Conservation (phyloP, 495 filamentous ascomycete genomes). For the Trichoderma parareesei region DNA sequence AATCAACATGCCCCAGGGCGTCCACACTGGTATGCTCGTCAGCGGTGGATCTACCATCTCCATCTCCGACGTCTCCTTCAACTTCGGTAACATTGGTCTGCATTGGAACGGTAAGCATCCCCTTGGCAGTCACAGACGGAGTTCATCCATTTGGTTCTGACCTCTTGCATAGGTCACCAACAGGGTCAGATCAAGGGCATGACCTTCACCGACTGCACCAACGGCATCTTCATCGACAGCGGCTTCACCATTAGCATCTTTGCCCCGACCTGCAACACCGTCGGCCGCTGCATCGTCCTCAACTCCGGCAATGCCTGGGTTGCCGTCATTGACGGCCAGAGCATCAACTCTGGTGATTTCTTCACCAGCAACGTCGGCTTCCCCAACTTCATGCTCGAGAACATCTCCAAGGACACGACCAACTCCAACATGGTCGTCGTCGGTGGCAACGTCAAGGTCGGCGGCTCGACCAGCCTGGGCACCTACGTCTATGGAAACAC, state of each 20-base stretch:
- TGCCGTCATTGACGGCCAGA: constrained; percentile 29
- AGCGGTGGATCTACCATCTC: background rate
- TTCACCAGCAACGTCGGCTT: constrained; percentile 26
- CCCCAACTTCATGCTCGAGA: constrained; percentile 35
- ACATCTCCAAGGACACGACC: constrained; percentile 30
- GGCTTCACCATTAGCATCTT: constrained; percentile 46
- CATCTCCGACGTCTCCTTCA: background rate
- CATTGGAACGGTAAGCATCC: background rate
- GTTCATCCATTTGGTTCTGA: background rate
- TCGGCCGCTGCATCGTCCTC: constrained; percentile 51
- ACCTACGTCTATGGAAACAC: constrained; percentile 45
- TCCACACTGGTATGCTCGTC: background rate
- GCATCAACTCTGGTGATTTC: constrained; percentile 32
- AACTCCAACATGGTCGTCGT: constrained; percentile 25
- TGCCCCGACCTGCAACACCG: constrained; percentile 44
- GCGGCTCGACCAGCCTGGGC: constrained; percentile 20
- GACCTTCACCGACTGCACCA: constrained; percentile 46
- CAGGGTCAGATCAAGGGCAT: constrained; percentile 65
- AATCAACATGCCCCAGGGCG: background rate
- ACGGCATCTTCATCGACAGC: constrained; percentile 54
- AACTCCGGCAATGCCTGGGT: constrained; percentile 37
- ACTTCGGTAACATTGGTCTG: constrained; percentile 3
- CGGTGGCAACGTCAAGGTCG: constrained; percentile 20
- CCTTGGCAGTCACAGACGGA: background rate
- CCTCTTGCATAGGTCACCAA: constrained; percentile 41